Evolutionary conservation across 192 early-diverging fungal genomes (phyloP), one percentile per base, ranked within the genome.

Genomic region (Coemansia sp.): DNA sequence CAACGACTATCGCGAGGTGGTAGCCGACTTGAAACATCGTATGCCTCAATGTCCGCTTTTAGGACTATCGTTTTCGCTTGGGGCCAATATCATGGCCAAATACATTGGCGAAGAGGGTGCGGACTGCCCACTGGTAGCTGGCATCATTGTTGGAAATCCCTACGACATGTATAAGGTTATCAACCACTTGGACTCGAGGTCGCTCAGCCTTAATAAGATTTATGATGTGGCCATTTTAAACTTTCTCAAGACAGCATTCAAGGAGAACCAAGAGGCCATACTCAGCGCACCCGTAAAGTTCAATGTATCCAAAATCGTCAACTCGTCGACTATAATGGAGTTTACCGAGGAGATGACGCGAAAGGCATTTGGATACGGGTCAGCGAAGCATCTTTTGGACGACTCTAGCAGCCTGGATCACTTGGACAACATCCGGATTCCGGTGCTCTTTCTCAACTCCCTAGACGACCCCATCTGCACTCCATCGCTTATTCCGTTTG

Each of bases 61-160:
- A 50, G 94, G 88, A 20, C 84, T 94, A 59, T 95, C 95, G 3
- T 99, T 95, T 69, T 94, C 92, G 41, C 84, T 99, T 32, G 97
- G 97, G 3, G 87, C 95, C 22, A 99, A 99, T 71, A 91, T 99
- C 39, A 74, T 99, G 67, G 87, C 91, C 59, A 99, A 97, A 84
- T 93, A 89, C 62, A 86, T 95, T 45, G 94, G 93, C 32, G 92
- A 96, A 67, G 90, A 90, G 61, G 89, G 90, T 16, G 85, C 86
- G 16, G 77, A 85, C 11, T 94, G 90, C 52, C 89, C 88, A 20
- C 85, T 99, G 35, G 64, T 86, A 18, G 94, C 87, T 6, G 90
- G 86, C 16, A 86, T 92, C 30, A 87, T 90, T 2, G 87, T 99
- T 16, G 90, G 86, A 29, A 96, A 95, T 65, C 97, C 95, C 13